phyloP scores from a whole-genome alignment of 805 yeast genomes.

The Hyphopichia homilentoma region DNA sequence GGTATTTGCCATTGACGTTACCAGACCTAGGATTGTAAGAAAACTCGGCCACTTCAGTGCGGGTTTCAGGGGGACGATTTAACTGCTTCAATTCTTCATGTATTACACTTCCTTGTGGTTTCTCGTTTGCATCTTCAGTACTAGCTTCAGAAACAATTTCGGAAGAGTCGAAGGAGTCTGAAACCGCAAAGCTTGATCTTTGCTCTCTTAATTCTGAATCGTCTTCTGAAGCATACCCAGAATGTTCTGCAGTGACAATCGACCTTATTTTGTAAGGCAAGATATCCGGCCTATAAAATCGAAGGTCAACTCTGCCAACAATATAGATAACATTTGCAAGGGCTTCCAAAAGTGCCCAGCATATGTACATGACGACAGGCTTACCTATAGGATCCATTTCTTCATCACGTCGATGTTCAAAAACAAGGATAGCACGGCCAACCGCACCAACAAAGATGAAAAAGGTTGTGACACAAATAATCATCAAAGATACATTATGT shows the following conservation, averaged over 20 bases:
- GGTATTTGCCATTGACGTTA: too few relatives aligned
- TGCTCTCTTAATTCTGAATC: too few relatives aligned
- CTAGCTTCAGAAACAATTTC: too few relatives aligned
- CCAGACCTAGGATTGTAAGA: too few relatives aligned
- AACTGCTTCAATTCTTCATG: too few relatives aligned
- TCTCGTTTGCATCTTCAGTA: too few relatives aligned
- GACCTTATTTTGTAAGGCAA: conserved; percentile 37
- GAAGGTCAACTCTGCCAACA: conserved; percentile 66
- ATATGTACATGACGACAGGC: conserved; percentile 60
- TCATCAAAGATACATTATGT: conserved; percentile 51
- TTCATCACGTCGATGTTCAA: conserved; percentile 14
- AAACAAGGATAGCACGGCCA: conserved; percentile 35
- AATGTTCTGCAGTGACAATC: conserved; percentile 41
- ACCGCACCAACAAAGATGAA: conserved; percentile 50
- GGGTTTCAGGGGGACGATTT: too few relatives aligned
- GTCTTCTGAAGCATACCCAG: conserved; percentile 26
- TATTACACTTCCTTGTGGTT: too few relatives aligned
- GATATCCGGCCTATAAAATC: conserved; percentile 76
- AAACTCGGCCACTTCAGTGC: too few relatives aligned
- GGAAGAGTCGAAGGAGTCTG: too few relatives aligned
- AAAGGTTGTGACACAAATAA: conserved; percentile 46
- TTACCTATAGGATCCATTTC: conserved; percentile 23
- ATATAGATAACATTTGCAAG: conserved; percentile 55
- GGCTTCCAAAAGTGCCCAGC: conserved; percentile 67
- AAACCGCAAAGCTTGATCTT: too few relatives aligned